Evolutionary conservation across 1,284 basidiomycete genomes (phyloP).

Genomic region (Cryptococcus depauperatus): DNA sequence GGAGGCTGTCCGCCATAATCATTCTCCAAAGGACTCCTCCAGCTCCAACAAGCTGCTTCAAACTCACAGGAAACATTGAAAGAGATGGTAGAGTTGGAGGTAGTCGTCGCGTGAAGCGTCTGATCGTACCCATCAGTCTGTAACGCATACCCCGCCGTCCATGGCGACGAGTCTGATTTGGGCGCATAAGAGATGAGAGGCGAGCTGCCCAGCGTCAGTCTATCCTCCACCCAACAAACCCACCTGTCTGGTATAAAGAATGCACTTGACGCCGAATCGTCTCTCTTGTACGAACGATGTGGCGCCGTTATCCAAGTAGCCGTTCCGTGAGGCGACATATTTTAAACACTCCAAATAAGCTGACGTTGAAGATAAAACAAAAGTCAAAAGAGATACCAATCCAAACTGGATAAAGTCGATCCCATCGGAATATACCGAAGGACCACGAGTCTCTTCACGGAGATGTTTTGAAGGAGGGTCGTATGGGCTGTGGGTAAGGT

Average conservation of each 20-base stretch:
- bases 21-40: neutral
- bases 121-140: conserved; percentile 29
- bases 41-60: neutral
- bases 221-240: neutral
- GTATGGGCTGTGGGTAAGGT: no score
- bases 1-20: neutral
- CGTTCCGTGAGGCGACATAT: no score
- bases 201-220: conserved; percentile 11
- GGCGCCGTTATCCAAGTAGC: no score
- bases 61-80: conserved; percentile 29
- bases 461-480: no score
- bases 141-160: conserved; percentile 25
- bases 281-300: no score
- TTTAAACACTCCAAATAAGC: no score
- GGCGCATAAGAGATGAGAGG: conserved; percentile 18
- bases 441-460: no score
- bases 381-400: no score
- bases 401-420: no score
- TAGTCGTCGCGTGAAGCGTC: conserved; percentile 23
- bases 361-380: no score
- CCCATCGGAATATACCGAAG: no score
- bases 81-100: conserved; percentile 13
- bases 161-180: conserved; percentile 6
- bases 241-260: conserved; percentile 22
- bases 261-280: conserved; percentile 2